Base-by-base conservation (phyloP, 2,329 filamentous ascomycete genomes). In the Penicillium frequentans region DNA sequence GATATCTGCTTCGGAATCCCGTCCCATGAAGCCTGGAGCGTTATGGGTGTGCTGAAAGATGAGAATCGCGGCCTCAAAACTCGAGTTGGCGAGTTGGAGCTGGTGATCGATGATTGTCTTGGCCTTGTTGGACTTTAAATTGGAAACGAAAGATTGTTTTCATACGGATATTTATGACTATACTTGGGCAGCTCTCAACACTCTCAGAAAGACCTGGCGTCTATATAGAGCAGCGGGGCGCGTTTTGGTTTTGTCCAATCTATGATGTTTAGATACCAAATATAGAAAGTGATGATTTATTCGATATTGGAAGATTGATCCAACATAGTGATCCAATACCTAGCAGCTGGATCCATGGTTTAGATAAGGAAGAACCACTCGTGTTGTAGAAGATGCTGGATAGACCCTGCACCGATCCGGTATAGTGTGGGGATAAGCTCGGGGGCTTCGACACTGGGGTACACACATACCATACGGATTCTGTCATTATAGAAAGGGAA, bases 41-140 rank as follows among this genome's bases (percentile, higher is more conserved):
- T 81, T 60, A 71, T 84, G 63, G 69, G 79, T 53, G 70, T 82
- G 63, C 69, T 85, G 70, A 73, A 83, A 58, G 74, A 82, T 49
- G 84, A 87, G 70, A 87, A 85, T 59, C 70, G 73, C 26, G 76
- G 75, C 8, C 68, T 87, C 48, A 82, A 83, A 64, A 71, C 75
- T 45, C 75, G 83, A 48, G 75, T 87, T 3, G 76, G 77, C 11
- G 78, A 82, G 51, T 72, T 87, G 35, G 82, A 86, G 65, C 71
- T 75, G 43, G 79, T 79, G 21, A 75, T 86, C 49, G 84, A 87
- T 54, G 80, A 82, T 43, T 83, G 81, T 49, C 75, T 87, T 61
- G 79, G 81, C 57, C 72, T 85, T 50, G 81, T 85, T 55, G 75
- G 73, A 5, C 67, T 70, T 48, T 72, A 58, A 66, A 29, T 19